phyloP scores from a whole-genome alignment of 768 basidiomycete species.

The Heimioporus sp. region DNA sequence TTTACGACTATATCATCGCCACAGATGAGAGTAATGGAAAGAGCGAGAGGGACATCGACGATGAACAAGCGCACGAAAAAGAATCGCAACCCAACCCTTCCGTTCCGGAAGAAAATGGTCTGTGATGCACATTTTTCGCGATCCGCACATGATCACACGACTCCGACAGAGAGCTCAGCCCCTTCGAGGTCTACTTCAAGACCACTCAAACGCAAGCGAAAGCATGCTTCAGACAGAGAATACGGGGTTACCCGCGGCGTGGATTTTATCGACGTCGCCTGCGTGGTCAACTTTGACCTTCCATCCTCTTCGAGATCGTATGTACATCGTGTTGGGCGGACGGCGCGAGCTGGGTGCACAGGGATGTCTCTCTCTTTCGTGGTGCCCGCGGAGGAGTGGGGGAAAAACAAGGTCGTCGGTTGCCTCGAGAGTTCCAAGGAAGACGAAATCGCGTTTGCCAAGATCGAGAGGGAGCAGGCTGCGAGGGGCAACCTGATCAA shows the following conservation, averaged over 20 bases:
- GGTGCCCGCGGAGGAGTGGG: conserved; percentile 66
- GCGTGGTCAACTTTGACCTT: conserved; percentile 98
- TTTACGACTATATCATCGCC: conserved; percentile 98
- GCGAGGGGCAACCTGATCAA: conserved; percentile 57
- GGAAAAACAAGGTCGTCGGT: conserved; percentile 72
- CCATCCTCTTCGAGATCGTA: conserved; percentile 85
- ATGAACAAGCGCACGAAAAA: conserved; percentile 42
- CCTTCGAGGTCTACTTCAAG: conserved; percentile 15
- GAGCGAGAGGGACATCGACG: conserved; percentile 48
- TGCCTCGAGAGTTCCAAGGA: conserved; percentile 63
- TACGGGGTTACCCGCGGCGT: conserved; percentile 95
- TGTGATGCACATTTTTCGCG: conserved; percentile 5
- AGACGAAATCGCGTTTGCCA: conserved; percentile 64
- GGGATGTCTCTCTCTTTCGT: conserved; percentile 92
- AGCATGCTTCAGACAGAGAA: conserved; percentile 60
- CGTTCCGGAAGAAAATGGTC: conserved; percentile 29
- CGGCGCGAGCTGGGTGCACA: conserved; percentile 91
- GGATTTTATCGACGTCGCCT: conserved; percentile 95
- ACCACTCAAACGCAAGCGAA: conserved; percentile 53
- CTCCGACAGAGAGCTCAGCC: conserved; percentile 46
- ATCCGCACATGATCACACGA: conserved; percentile 27
- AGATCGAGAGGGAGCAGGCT: conserved; percentile 76
- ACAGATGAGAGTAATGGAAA: conserved; percentile 81
- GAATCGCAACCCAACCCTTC: not conserved
- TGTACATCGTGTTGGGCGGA: conserved; percentile 94